phyloP scores from a whole-genome alignment of 1,139 yeast genomes.

The Yamadazyma diospyri region DNA sequence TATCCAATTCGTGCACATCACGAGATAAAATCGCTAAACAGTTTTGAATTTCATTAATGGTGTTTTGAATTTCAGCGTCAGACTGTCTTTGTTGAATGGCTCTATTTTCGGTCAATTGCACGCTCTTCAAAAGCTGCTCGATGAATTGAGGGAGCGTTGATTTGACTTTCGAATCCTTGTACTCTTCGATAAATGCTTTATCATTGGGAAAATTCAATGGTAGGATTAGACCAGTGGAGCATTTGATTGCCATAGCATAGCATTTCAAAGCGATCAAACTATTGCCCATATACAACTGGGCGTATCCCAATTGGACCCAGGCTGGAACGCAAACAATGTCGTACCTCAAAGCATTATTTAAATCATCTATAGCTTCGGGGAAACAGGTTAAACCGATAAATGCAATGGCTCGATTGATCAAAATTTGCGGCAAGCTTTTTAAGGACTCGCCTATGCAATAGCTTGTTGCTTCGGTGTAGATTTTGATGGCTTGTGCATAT shows the following conservation, averaged over 20 bases:
- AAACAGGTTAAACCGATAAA: slow-evolving; percentile 43
- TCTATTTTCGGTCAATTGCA: slow-evolving; percentile 37
- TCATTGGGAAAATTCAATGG: slow-evolving; percentile 24
- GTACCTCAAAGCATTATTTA: slow-evolving; percentile 28
- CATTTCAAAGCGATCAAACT: slow-evolving; percentile 32
- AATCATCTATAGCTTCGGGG: slow-evolving; percentile 39
- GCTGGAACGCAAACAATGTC: slow-evolving; percentile 41
- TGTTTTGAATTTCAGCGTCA: slow-evolving; percentile 18
- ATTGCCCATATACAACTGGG: slow-evolving; percentile 42
- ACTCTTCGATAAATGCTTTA: slow-evolving; percentile 16
- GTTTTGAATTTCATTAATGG: slow-evolving; percentile 27
- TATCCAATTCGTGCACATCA: slow-evolving; percentile 26
- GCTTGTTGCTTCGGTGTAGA: slow-evolving; percentile 38
- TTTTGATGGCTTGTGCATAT: slow-evolving; percentile 40
- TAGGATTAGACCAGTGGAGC: slow-evolving; percentile 30
- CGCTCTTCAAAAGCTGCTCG: slow-evolving; percentile 33
- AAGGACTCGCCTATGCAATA: slow-evolving; percentile 16
- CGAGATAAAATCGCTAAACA: slow-evolving; percentile 24
- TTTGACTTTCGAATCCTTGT: slow-evolving; percentile 20
- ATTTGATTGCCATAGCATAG: slow-evolving; percentile 30
- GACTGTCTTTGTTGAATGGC: slow-evolving; percentile 37
- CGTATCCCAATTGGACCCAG: slow-evolving; percentile 46
- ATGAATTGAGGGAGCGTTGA: slow-evolving; percentile 39
- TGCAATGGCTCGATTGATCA: slow-evolving; percentile 42
- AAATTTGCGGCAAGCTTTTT: slow-evolving; percentile 29